Base-by-base conservation (phyloP, 225 moss, liverwort and hornwort genomes). In the Ulota crispa region DNA sequence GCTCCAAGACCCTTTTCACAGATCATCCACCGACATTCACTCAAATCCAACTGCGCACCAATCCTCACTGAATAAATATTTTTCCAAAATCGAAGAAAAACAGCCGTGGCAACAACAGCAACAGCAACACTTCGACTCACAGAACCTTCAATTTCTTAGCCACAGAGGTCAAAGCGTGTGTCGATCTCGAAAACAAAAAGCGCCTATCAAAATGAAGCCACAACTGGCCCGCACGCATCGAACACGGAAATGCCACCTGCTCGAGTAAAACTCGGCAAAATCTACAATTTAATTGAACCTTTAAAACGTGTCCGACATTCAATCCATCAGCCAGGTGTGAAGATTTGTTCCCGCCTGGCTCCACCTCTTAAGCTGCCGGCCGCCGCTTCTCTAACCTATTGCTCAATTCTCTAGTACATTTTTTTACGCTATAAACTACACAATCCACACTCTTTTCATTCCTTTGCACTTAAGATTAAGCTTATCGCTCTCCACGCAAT, bases 291-390 rank as follows among this genome's bases (percentile, higher is more conserved):
- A 34, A 30, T 56, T 32, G 31, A 60, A 53, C 65, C 83, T 76
- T 39, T 36, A 36, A 78, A 79, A 76, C 71, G 80, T 80, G 83
- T 76, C 76, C 50, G 4, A 64, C 36, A 55, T 45, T 61, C 8
- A 2, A 41, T 69, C 15, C 39, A 41, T n/a, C 69, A 31, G 36
- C 28, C 85, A 80, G 32, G 53, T 60, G 63, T 59, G 47, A 76
- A 47, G 47, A 7, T 32, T 11, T 0, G 32, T 39, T 23, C 55
- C 70, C 59, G 8, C 31, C 68, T 65, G 80, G 68, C 80, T 80
- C 83, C 66, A 76, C 76, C 64, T 76, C 83, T 59, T n/a, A 61
- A 86, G 65, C 83, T 86, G 86, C 76, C 63, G 82, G 76, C 71
- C 34, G 34, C 68, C 68, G 67, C 31, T 57, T 16, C 34, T 36